A percentile compares a stretch with the other conserved stretches of the same genome.
These are phyloP conservation scores for Juncus effusus DNA, from an alignment of 176 grass and related monocot species.

Conservation along the genomic window DNA sequence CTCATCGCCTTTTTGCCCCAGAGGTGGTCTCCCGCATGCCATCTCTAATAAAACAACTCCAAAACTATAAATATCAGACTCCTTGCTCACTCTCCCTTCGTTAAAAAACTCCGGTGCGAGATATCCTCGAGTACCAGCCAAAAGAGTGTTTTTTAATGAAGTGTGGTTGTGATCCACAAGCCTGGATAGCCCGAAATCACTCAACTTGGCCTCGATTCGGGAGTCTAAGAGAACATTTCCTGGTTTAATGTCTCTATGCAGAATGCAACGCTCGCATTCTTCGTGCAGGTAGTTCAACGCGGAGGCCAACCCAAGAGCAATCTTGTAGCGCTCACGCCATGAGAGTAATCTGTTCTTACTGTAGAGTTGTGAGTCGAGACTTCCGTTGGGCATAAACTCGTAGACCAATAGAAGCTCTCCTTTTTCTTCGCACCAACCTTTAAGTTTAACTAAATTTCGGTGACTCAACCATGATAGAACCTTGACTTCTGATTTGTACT, in stretches of 20 bases:
- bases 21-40: slow-evolving; percentile 11
- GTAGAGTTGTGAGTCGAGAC: background rate
- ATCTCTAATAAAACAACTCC: slow-evolving; percentile 43
- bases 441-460: slow-evolving; percentile 14
- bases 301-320: background rate
- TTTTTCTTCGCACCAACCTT: background rate
- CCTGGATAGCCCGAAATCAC: slow-evolving; percentile 8
- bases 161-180: slow-evolving; percentile 2
- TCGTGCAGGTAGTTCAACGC: no score
- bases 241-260: background rate
- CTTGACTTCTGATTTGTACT: slow-evolving; percentile 11
- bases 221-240: no score
- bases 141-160: background rate
- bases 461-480: slow-evolving; percentile 2
- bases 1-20: background rate
- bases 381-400: slow-evolving; percentile 13
- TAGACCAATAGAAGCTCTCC: background rate
- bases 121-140: background rate
- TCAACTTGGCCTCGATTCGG: background rate
- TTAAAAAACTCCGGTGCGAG: background rate
- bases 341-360: background rate
- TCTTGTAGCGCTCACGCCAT: background rate
- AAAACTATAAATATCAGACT: slow-evolving; percentile 43
- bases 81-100: background rate
- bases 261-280: background rate